phyloP scores from a whole-genome alignment of 176 grass and related monocot genomes.

The Themeda triandra region DNA sequence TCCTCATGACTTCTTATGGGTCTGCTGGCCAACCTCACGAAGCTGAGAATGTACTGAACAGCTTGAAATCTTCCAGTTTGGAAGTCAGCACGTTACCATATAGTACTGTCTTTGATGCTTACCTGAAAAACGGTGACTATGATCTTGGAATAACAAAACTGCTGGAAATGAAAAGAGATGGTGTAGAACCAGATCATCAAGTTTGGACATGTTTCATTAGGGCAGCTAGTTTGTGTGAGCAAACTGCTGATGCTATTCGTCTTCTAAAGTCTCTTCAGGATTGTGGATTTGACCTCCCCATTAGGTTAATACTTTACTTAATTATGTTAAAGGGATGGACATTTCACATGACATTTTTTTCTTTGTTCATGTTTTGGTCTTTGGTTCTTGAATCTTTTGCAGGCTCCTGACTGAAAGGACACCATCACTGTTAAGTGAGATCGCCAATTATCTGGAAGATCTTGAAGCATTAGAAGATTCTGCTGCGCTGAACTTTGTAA shows the following conservation, averaged over 20 bases:
- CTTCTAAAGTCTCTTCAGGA: conserved; percentile 70
- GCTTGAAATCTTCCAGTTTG: conserved; percentile 63
- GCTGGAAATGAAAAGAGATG: conserved; percentile 72
- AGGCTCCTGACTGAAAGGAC: conserved; percentile 70
- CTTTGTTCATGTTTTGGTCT: conserved; percentile 10
- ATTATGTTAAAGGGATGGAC: conserved; percentile 9
- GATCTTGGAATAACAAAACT: conserved; percentile 66
- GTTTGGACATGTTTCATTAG: conserved; percentile 97
- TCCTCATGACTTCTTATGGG: conserved; percentile 92
- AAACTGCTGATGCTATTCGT: conserved; percentile 60
- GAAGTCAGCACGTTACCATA: conserved; percentile 80
- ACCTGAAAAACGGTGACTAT: conserved; percentile 85
- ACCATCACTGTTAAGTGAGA: conserved; percentile 46
- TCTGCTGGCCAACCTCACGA: conserved; percentile 61
- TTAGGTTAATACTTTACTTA: conserved; percentile 51
- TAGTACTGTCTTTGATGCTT: conserved; percentile 80
- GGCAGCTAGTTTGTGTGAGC: conserved; percentile 86
- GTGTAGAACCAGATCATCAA: conserved; percentile 80
- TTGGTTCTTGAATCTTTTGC: conserved; percentile 35
- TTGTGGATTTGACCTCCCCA: conserved; percentile 84
- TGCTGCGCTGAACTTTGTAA: conserved; percentile 88
- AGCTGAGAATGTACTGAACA: conserved; percentile 86
- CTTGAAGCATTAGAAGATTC: conserved; percentile 53
- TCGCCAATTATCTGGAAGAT: conserved; percentile 57
- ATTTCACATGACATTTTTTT: background rate